These are phyloP conservation scores for Phialophora tarda DNA, from an alignment of 2,329 filamentous ascomycete species.

Conservation along the genomic window DNA sequence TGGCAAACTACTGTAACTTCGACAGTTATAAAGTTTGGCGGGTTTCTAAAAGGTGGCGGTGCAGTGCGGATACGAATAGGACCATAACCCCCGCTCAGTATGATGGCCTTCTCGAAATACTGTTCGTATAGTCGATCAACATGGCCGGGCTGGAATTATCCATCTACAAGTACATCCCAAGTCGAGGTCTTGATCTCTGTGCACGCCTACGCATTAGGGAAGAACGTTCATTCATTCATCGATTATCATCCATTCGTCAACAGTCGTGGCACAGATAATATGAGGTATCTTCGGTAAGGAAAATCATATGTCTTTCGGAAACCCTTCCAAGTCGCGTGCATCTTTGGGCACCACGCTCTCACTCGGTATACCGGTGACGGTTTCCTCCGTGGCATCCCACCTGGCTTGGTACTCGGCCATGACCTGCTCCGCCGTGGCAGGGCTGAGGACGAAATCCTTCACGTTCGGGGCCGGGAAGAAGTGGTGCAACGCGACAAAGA, in stretches of 20 bases:
- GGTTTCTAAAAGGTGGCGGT: neutral
- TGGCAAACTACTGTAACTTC: neutral
- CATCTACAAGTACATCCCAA: neutral
- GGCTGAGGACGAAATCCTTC: constrained; percentile 26
- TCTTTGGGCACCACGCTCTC: constrained; percentile 18
- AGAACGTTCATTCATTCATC: neutral
- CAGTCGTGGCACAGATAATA: neutral
- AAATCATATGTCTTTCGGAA: constrained; percentile 26
- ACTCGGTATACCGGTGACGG: neutral
- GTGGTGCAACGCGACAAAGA: constrained; percentile 34
- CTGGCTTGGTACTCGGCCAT: constrained; percentile 24
- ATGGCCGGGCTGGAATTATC: neutral
- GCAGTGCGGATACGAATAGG: neutral
- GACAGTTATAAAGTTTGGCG: neutral
- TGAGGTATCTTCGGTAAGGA: neutral
- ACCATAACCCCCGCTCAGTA: no score
- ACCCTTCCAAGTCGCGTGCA: constrained; percentile 8
- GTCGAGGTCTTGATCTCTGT: neutral
- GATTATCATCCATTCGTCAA: neutral
- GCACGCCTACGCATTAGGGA: no score
- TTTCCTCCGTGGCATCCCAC: constrained; percentile 24
- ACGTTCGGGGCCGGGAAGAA: constrained; percentile 27
- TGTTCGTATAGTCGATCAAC: neutral
- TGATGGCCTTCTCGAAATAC: neutral
- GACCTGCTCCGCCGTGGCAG: constrained; percentile 10